Evolutionary conservation across 805 yeast genomes (phyloP), one percentile per base, ranked within the genome.

Genomic region (Kuraishia floccosa): DNA sequence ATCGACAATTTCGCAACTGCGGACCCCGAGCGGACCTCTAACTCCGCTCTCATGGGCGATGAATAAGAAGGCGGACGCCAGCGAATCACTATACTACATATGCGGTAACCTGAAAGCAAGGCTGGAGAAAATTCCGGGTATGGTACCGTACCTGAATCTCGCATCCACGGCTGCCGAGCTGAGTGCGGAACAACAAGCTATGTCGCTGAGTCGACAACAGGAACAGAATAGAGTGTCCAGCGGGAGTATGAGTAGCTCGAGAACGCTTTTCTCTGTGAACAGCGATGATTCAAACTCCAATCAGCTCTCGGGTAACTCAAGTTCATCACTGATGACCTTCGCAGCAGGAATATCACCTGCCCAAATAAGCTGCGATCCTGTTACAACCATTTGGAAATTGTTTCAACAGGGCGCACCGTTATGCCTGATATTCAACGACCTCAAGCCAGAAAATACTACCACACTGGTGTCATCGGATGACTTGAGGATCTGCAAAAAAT

Each of bases 321-420:
- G 37, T 30, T 63, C 55, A 39, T 62, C 63, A 33, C 49, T 70
- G 27, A 60, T 58, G 44, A 82, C 85, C 5, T 82, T 73, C 54
- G 72, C 80, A 29, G 81, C 80, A 37, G 93, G 93, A 18, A 76
- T 79, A 11, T 62, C 77, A 27, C 93, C 89, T 4, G 81, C 81
- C 4, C 73, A 69, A 39, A 65, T 70, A 37, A 68, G 70, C 39
- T 80, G 83, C 46, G 99, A 91, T 50, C 96, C 97, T 3, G 96
- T 83, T 2, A 85, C 96, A 2, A 87, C 85, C 39, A 50, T 91
- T 26, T 82, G 95, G 74, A 77, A 84, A 41, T 59, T 91, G 21
- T 76, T 91, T 46, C 93, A 89, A 45, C 85, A 82, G 46, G 98
- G 97, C 8, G 78, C 93, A 2, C 94, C 97, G 4, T 60, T 91